Base-by-base conservation (phyloP, 192 early-diverging fungal genomes). In the Coemansia sp. region DNA sequence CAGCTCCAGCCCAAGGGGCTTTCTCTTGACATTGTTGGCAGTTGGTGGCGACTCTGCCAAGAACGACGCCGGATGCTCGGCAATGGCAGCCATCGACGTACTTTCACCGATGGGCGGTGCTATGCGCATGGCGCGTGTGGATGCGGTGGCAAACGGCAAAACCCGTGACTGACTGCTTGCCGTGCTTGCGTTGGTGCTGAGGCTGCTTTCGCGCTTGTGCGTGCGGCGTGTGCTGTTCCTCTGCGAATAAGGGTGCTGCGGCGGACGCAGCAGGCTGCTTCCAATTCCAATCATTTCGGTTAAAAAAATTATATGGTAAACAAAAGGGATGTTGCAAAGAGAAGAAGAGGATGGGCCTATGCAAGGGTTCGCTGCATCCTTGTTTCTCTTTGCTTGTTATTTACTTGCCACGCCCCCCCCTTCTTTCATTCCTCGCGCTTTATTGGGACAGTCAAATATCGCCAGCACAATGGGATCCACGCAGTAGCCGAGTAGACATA, bases 61-160 rank as follows among this genome's bases (percentile, higher is more conserved):
- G 18, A 46, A 46, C 35, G 45, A 39, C 30, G 30, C 30, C 14
- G 52, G 41, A 36, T 66, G 52, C 48, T 71, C 69, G 62, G 69
- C 53, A 26, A 71, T 71, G 14, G 62, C 53, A 15, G 62, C 62
- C 62, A 71, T 64, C 23, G 51, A 14, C 20, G 15, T 16, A 0
- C 51, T 21, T 24, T 21, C 35, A 33, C 33, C 35, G 26, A 38
- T 52, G 34, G 63, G 49, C 15, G 41, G 48, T 3, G 63, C 49
- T 15, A 73, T 63, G 20, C 64, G 71, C 39, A 58, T 44, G 1
- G 71, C 48, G 14, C 51, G 51, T 7, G 69, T 62, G 16, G 41
- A 51, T 16, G 78, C 69, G 2, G 77, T 80, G 66, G 78, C 78
- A 51, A 76, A 81, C 8, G 78, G 70, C 12, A 81, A 60, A 24